These are phyloP conservation scores for Marasmius tenuissimus DNA, from an alignment of 1,284 basidiomycete genomes.

Conservation along the genomic window DNA sequence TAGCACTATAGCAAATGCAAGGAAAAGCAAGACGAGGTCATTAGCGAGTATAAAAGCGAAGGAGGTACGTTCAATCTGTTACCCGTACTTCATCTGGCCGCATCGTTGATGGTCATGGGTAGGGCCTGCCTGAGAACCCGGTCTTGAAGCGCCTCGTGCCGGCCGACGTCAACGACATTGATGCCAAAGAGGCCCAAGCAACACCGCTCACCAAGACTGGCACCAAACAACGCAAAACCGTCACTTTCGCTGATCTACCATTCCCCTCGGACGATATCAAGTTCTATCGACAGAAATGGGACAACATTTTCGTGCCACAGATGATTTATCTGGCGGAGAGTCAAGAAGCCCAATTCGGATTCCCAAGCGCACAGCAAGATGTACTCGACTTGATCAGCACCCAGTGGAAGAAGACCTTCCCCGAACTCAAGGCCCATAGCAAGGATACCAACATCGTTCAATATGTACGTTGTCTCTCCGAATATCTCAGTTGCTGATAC, in stretches of 20 bases:
- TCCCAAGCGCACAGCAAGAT: background rate
- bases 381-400: too few species aligned
- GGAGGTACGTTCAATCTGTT: background rate
- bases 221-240: too few species aligned
- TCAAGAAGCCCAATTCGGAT: too few species aligned
- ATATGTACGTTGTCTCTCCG: background rate
- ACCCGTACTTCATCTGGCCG: too few species aligned
- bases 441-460: background rate
- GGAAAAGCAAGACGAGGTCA: background rate
- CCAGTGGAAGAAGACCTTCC: background rate
- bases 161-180: background rate
- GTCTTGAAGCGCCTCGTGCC: background rate
- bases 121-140: background rate
- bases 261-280: background rate
- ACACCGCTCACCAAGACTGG: background rate
- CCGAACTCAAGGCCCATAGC: background rate
- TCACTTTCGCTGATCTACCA: too few species aligned
- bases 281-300: background rate
- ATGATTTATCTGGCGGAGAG: too few species aligned
- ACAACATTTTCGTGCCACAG: background rate
- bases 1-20: background rate
- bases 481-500: too few species aligned
- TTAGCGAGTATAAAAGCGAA: background rate
- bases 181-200: background rate
- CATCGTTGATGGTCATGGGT: too few species aligned